Base-by-base conservation (phyloP, 495 filamentous ascomycete species). In the Rostrohypoxylon terebratum region DNA sequence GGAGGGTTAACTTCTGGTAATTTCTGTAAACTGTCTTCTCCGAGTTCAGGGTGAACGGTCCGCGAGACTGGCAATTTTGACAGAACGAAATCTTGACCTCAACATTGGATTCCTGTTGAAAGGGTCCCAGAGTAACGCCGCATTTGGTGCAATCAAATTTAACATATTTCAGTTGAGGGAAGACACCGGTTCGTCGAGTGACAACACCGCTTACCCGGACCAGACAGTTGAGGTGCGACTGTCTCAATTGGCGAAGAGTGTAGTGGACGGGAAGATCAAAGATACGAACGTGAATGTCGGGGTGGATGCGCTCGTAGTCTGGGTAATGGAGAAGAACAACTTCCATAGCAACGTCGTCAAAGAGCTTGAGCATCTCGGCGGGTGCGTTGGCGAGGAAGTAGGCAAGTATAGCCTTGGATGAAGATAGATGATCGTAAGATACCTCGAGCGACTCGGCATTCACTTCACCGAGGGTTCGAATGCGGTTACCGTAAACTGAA, bases 1-100 rank as follows among this genome's bases (percentile, higher is more conserved):
- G 96, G 9, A 99, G 87, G 1, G 96, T 99, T 76, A 99, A 83
- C 75, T 97, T 98, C 78, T 99, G 96, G 83, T 97, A 99, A 79
- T 99, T 99, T 55, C 96, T 90, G 83, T 98, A 99, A n/a, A 99
- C 92, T 0, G 96, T 99, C 86, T 97, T 94, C 81, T 99, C 96
- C 2, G 93, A 93, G 82, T 98, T 98, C 70, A 99, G 85, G 7
- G 91, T 96, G 80, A 99, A 99, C 1, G 96, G 96, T 4, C 96
- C 96, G 47, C 92, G 90, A 40, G 93, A 96, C 82, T 98, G 96
- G 80, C 96, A 99, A 80, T 94, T 97, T 78, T 98, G 95, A 80
- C 96, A 99, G 85, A 92, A 98, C 0, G 92, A 91, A 76, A 99
- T 93, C 81, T 94, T 94, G 77, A 99, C 94, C 81, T 99, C 96